Conservation (phyloP, 2,329 filamentous ascomycete species). For the Alternaria ethzedia region DNA sequence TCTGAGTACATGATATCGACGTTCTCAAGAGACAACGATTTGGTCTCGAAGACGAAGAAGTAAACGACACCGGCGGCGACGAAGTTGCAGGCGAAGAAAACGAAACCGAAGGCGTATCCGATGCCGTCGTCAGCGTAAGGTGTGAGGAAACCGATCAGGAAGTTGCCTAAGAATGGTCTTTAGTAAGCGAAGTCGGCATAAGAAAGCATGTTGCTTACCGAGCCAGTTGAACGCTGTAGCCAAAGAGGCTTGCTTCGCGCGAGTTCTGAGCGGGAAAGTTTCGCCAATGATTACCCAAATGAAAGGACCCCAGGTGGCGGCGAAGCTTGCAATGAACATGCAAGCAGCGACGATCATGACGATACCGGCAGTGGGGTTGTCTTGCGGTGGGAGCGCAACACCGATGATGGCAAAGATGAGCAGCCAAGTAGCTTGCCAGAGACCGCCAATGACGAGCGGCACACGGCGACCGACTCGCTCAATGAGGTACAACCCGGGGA, state of each 20-base stretch:
- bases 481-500: conserved; percentile 71
- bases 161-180: conserved; percentile 40
- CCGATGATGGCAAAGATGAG: conserved; percentile 60
- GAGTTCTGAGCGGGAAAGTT: conserved; percentile 41
- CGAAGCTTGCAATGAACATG: conserved; percentile 77
- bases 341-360: conserved; percentile 76
- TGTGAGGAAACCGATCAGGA: conserved; percentile 45
- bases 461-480: conserved; percentile 72
- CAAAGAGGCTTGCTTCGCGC: conserved; percentile 44
- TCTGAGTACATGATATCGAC: conserved; percentile 46
- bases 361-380: conserved; percentile 60
- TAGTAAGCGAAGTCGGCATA: conserved; percentile 18
- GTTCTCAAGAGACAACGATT: conserved; percentile 43
- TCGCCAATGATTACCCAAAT: conserved; percentile 55
- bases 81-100: conserved; percentile 47
- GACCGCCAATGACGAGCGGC: conserved; percentile 68
- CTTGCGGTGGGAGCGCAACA: conserved; percentile 49
- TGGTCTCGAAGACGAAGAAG: conserved; percentile 47
- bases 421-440: conserved; percentile 72
- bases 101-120: conserved; percentile 43
- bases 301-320: conserved; percentile 68
- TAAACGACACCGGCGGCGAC: conserved; percentile 37
- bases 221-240: conserved; percentile 45
- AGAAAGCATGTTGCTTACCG: conserved; percentile 10
- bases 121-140: conserved; percentile 44